Base-by-base conservation (phyloP, 331 rosid species). In the Acacia pycnantha region DNA sequence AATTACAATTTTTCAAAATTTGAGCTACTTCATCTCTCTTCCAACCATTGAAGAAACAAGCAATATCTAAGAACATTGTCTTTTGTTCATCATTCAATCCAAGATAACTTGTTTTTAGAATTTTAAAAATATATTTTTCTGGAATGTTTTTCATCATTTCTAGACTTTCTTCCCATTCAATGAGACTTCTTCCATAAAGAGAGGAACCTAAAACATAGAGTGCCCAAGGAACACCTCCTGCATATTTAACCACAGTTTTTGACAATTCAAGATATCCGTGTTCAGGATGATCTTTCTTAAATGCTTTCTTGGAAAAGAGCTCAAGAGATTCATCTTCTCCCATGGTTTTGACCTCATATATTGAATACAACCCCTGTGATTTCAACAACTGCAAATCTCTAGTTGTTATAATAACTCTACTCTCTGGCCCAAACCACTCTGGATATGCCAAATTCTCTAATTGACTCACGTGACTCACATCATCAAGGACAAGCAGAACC, bases 401-500 rank as follows among this genome's bases (percentile, higher is more conserved):
- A 11, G 51, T 54, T 12, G 78, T 74, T 21, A 74, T 74, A 11
- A 74, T 33, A 10, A 74, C 50, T 53, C 68, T 74, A 19, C 78
- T 74, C 13, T 35, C 33, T 6, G 12, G 4, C 13, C 78, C 78
- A 54, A 74, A 74, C 78, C 78, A 72, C 22, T 27, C 15, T 24
- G 11, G 14, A 2, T 9, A 43, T 14, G 76, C 76, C 64, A 74
- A 53, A 53, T 35, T 53, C 2, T 53, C 21, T 6, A 74, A 14
- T 12, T 74, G 79, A 12, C 12, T 74, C 21, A 24, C 2, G 6
- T 70, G 27, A n/a, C 35, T 62, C 6, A 80, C 76, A 61, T 84
- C 79, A 80, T 84, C 87, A 33, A 84, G 74, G 67, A 80, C 62
- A 35, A 84, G 2, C 1, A 84, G 66, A 50, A 69, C 48, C 31